Evolutionary conservation across 1,284 basidiomycete species (phyloP), one percentile per base, ranked within the genome.

Genomic region (Boletus smithii): DNA sequence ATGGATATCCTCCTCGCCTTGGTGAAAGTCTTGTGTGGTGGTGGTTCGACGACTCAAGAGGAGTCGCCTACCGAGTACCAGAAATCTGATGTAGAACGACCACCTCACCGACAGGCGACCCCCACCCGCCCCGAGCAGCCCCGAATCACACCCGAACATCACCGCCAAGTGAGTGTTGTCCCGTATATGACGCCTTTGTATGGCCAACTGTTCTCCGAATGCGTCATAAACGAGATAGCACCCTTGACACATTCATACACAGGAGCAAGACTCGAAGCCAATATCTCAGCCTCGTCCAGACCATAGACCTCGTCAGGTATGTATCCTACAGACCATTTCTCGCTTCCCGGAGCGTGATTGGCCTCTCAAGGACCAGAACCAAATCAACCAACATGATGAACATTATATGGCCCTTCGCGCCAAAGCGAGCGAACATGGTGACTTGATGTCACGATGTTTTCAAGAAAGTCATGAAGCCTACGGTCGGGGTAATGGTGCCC

Each of bases 391-490:
- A 56, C 74, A 80, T 53, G 80, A 91, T 59, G 73, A 76, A 23
- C 72, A 86, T 54, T 94, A 94, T 60, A 68, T 72, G 44, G 66
- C 73, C 17, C 75, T 94, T 31, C 80, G 93, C 16, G 78, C 81
- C 47, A 76, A 80, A 53, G 92, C 91, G 8, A 83, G 81, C 42
- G 74, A 78, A 42, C 85, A 87, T 57, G 88, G 88, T 20, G 80
- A 85, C 58, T 60, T 77, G 61, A 92, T 92, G 90, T 80, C 79
- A 8, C 72, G 68, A 41, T 75, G 72, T 52, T 88, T 88, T 60
- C 76, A 83, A 44, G 70, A 80, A 55, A 81, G 82, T 53, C 82
- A 84, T 52, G 71, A 77, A 42, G 88, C 87, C 1, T 91, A 91
- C 60, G 60, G 69, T 14, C 63, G 74, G 1, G 82, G 88, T 3